Percentiles rank a stretch among this genome's conserved stretches.
Conservation (phyloP, 1,139 yeast species). For the Geotrichum fermentans region DNA sequence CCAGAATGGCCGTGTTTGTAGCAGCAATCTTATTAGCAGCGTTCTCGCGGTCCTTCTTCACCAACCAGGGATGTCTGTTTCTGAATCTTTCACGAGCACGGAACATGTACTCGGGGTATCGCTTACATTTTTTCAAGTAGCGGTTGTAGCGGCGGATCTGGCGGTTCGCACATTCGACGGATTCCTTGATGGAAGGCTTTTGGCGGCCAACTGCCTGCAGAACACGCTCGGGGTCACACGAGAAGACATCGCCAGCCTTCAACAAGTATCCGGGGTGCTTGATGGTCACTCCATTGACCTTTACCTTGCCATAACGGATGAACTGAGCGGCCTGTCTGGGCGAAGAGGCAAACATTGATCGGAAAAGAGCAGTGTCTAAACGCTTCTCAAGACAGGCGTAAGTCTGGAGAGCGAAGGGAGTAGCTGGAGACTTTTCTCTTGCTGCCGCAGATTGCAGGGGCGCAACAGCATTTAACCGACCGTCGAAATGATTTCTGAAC, state of each 20-base stretch:
- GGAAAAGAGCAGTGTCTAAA: slow-evolving; percentile 81
- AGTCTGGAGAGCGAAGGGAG: slow-evolving; percentile 81
- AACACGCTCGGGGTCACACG: slow-evolving; percentile 81
- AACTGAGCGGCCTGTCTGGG: slow-evolving; percentile 92
- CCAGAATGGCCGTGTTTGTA: slow-evolving; percentile 34
- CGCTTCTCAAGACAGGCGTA: slow-evolving; percentile 84
- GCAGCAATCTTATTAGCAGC: slow-evolving; percentile 24
- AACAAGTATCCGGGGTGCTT: slow-evolving; percentile 77
- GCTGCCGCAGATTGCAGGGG: slow-evolving; percentile 41
- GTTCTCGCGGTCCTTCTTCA: slow-evolving; percentile 29
- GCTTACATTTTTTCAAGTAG: slow-evolving; percentile 55
- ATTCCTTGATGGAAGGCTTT: slow-evolving; percentile 68
- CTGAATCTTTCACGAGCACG: slow-evolving; percentile 43
- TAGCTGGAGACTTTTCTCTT: slow-evolving; percentile 34
- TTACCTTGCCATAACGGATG: slow-evolving; percentile 74
- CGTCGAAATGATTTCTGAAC: slow-evolving; percentile 67
- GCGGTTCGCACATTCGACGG: slow-evolving; percentile 61
- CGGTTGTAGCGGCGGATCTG: slow-evolving; percentile 75
- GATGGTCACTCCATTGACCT: slow-evolving; percentile 73
- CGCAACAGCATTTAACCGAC: slow-evolving; percentile 77
- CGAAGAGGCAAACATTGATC: slow-evolving; percentile 91
- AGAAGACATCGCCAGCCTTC: slow-evolving; percentile 79
- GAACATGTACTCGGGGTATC: slow-evolving; percentile 58
- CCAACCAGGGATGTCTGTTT: slow-evolving; percentile 42
- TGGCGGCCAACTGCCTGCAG: slow-evolving; percentile 77